These are phyloP conservation scores for Neonectria punicea DNA, from an alignment of 2,329 filamentous ascomycete species.

Conservation along the genomic window DNA sequence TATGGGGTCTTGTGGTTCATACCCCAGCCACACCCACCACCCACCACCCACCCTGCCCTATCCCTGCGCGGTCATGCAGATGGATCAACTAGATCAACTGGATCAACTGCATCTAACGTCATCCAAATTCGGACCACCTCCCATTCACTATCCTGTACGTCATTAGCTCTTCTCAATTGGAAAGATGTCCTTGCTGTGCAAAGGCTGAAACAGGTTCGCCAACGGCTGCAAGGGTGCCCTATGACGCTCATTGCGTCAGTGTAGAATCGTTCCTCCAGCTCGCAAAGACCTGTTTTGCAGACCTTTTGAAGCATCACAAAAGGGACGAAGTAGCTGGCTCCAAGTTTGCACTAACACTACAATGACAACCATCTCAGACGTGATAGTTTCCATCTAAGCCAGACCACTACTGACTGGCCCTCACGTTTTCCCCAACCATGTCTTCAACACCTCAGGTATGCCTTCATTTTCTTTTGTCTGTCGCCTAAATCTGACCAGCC, in stretches of 20 bases:
- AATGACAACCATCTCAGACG: background rate
- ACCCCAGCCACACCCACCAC: background rate
- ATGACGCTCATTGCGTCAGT: slow-evolving; percentile 46
- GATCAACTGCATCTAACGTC: slow-evolving; percentile 5
- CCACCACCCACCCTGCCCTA: slow-evolving; percentile 9
- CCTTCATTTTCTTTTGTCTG: background rate
- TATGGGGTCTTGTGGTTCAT: slow-evolving; percentile 9
- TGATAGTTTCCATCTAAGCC: background rate
- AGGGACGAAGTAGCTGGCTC: slow-evolving; percentile 21
- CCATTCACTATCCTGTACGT: slow-evolving; percentile 25
- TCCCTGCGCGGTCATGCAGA: slow-evolving; percentile 16
- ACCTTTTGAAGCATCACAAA: slow-evolving; percentile 35
- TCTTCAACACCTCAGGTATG: slow-evolving; percentile 37
- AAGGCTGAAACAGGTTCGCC: slow-evolving; percentile 38
- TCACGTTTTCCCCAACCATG: slow-evolving; percentile 19
- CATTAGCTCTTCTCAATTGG: slow-evolving; percentile 14
- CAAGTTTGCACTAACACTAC: background rate
- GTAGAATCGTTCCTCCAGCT: slow-evolving; percentile 33
- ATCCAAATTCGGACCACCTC: background rate
- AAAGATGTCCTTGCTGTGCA: slow-evolving; percentile 11
- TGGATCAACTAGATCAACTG: background rate
- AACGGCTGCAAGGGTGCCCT: slow-evolving; percentile 5
- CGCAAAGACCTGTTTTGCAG: slow-evolving; percentile 30
- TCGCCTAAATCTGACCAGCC: slow-evolving; percentile 15
- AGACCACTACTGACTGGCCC: background rate